Conservation (phyloP, 2,329 filamentous ascomycete species). For the Lachnellula cervina region DNA sequence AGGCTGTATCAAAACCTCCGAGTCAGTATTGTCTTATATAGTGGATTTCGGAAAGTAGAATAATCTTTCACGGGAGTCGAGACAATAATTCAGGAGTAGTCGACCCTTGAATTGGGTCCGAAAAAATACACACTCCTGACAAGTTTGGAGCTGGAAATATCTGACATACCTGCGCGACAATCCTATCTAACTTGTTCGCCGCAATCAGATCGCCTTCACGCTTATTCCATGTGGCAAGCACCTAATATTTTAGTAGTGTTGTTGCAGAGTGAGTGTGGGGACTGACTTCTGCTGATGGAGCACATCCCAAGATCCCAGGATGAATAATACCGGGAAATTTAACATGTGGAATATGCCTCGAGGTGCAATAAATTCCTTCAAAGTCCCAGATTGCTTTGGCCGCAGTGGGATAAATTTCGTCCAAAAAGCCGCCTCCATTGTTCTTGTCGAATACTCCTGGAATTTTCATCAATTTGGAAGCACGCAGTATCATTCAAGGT, state of each 20-base stretch:
- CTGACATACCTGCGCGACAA: conserved; percentile 53
- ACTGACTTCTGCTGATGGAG: conserved; percentile 56
- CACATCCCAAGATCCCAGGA: conserved; percentile 85
- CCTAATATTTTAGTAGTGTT: conserved; percentile 18
- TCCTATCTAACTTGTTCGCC: conserved; percentile 59
- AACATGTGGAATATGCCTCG: conserved; percentile 80
- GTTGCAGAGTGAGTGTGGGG: not conserved
- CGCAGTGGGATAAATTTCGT: conserved; percentile 79
- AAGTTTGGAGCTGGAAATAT: too few relatives aligned
- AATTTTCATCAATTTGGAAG: not conserved
- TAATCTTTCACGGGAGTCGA: too few relatives aligned
- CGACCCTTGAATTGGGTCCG: too few relatives aligned
- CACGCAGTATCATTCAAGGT: not conserved
- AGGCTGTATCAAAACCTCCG: conserved; percentile 40
- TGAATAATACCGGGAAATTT: conserved; percentile 87
- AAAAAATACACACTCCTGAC: too few relatives aligned
- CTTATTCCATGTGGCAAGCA: conserved; percentile 77
- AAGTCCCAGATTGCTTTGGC: conserved; percentile 75
- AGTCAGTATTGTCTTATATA: too few relatives aligned
- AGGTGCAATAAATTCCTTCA: conserved; percentile 75
- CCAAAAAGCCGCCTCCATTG: conserved; percentile 85
- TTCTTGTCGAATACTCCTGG: conserved; percentile 57
- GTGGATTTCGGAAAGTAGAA: too few relatives aligned
- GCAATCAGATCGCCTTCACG: conserved; percentile 77
- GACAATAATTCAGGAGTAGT: too few relatives aligned